Base-by-base conservation (phyloP, 495 filamentous ascomycete species). In the Penicillium chermesinum region DNA sequence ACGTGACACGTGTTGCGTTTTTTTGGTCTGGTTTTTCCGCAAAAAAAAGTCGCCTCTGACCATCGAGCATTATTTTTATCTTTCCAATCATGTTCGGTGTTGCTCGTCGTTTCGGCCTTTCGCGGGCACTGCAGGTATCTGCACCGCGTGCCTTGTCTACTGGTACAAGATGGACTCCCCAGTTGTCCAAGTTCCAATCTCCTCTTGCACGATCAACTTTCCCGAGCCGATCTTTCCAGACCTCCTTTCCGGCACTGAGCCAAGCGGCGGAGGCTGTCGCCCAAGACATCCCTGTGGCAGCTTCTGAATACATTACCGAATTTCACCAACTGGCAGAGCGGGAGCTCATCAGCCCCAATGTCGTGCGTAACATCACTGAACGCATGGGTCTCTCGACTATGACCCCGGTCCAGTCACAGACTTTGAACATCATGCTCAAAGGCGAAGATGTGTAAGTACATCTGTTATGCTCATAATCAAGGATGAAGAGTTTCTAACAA, bases 361-460 rank as follows among this genome's bases (percentile, higher is more conserved):
- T 97, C 38, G 75, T 96, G 46, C 50, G 74, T 6, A 81, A 83
- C 36, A 81, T 97, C 55, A 87, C 81, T 15, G 33, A 38, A 14
- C 49, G 57, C 13, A 93, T 96, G 86, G 67, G 74, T 2, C 78
- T 95, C 54, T 76, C 85, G 17, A 84, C 76, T 33, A 96, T 98
- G 91, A 97, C 93, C 2, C 81, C 90, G 7, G 91, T 98, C n/a
- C 93, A 98, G 58, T 74, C 79, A 25, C 64, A 81, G 64, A 95
- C 94, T 2, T 88, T 98, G 57, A 80, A 81, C 38, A 71, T 87
- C 39, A 86, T 80, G 44, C 68, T 98, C 35, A 74, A 80, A 48
- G 94, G 93, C 14, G 69, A 64, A 25, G 94, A 98, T 70, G 71
- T 96, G 89, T 95, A 81, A 52, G 56, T 64, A 48, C 17, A 18